Conservation (phyloP, 108 stramenopile genomes). For the Cyclotella kingstonii region DNA sequence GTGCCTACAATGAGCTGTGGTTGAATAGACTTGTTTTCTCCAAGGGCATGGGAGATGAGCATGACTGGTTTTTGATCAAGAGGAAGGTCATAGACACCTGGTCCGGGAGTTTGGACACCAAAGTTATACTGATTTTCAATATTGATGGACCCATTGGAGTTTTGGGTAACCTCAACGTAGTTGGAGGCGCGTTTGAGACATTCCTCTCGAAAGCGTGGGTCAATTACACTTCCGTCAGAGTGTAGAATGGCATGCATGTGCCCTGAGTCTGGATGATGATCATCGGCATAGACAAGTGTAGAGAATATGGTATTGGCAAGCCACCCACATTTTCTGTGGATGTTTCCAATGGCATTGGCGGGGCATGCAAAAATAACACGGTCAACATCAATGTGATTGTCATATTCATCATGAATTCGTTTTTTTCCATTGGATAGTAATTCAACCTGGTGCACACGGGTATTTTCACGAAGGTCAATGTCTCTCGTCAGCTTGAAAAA, state of each 20-base stretch:
- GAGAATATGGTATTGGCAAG: constrained; percentile 49
- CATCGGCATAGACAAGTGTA: constrained; percentile 52
- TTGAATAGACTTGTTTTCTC: constrained; percentile 54
- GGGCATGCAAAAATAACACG: constrained; percentile 58
- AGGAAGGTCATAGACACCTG: constrained; percentile 53
- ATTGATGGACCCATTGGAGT: constrained; percentile 45
- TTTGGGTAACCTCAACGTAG: constrained; percentile 55
- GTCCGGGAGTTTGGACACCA: constrained; percentile 56
- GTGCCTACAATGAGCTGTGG: constrained; percentile 42
- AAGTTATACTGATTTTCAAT: constrained; percentile 66
- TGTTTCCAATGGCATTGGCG: constrained; percentile 50
- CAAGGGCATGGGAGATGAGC: constrained; percentile 61
- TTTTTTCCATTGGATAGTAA: constrained; percentile 52
- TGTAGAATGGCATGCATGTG: constrained; percentile 61
- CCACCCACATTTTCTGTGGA: constrained; percentile 40
- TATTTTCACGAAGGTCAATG: constrained; percentile 46
- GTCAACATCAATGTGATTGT: constrained; percentile 48
- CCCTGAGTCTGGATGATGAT: constrained; percentile 57
- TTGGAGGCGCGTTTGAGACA: constrained; percentile 50
- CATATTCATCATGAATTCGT: constrained; percentile 49
- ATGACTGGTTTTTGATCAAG: constrained; percentile 56
- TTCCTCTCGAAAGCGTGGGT: constrained; percentile 40
- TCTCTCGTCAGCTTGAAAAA: constrained; percentile 44
- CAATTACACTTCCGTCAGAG: constrained; percentile 53
- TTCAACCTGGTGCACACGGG: constrained; percentile 44